A percentile compares a stretch with the other conserved stretches of the same genome.
phyloP scores from a whole-genome alignment of 2,329 filamentous ascomycete genomes.

The Pseudocercospora fijiensis region DNA sequence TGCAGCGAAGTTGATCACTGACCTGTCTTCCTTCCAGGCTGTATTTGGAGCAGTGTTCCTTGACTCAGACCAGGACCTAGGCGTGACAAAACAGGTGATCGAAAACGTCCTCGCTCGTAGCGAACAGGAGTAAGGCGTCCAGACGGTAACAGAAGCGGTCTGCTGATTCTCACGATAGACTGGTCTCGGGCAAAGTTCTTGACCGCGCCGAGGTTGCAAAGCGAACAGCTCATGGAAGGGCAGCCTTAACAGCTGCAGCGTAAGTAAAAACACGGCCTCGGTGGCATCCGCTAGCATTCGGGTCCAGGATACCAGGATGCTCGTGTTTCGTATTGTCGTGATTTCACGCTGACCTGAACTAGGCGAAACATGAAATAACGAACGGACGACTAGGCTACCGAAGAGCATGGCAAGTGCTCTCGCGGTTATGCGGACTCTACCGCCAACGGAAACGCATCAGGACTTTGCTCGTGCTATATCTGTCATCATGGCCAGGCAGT shows the following conservation, averaged over 20 bases:
- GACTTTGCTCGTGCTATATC: not conserved
- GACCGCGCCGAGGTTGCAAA: not conserved
- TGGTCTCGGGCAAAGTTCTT: not conserved
- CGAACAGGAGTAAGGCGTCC: not conserved
- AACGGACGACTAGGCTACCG: not conserved
- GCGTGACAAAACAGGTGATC: not conserved
- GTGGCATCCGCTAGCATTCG: not conserved
- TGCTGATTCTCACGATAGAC: not conserved
- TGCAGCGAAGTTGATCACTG: not conserved
- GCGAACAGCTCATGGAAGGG: not conserved
- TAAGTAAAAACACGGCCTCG: not conserved
- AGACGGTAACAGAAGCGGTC: not conserved
- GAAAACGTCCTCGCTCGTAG: not conserved
- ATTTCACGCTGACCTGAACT: not conserved
- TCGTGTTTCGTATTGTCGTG: not conserved
- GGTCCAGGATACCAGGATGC: not conserved
- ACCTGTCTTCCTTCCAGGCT: not conserved
- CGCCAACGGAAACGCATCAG: not conserved
- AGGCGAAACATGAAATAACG: not conserved
- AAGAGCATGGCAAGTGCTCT: not conserved
- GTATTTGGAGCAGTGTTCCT: constrained; percentile 1
- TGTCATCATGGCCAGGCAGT: not conserved
- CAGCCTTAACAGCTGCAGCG: not conserved
- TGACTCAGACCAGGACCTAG: not conserved
- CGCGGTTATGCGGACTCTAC: not conserved